These are phyloP conservation scores for Amauroascus niger DNA, from an alignment of 2,329 filamentous ascomycete genomes.

Conservation along the genomic window DNA sequence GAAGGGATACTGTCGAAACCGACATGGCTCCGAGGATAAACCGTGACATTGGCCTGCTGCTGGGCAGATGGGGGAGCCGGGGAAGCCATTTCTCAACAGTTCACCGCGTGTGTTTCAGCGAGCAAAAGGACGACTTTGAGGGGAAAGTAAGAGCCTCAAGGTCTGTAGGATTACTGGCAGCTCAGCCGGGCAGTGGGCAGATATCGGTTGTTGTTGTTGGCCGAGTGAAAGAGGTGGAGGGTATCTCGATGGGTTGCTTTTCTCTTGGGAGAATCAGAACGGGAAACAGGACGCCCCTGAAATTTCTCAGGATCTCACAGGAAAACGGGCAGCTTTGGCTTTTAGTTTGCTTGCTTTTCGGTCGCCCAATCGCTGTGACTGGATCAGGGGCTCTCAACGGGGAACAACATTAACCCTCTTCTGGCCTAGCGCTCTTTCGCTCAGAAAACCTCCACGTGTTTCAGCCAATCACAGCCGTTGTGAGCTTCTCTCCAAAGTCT, in stretches of 20 bases:
- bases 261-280: neutral
- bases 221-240: neutral
- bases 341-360: conserved; percentile 2
- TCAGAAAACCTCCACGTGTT: neutral
- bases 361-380: too few species aligned
- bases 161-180: neutral
- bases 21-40: conserved; percentile 93
- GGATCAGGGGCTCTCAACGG: conserved; percentile 11
- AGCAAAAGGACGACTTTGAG: neutral
- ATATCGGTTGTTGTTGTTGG: neutral
- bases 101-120: conserved; percentile 4
- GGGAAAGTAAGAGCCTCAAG: neutral
- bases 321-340: neutral
- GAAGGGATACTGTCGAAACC: conserved; percentile 99
- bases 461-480: neutral
- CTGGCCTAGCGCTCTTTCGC: conserved; percentile 5
- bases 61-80: conserved; percentile 30
- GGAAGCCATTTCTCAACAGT: conserved; percentile 10
- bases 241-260: neutral
- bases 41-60: conserved; percentile 36
- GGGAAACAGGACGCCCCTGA: conserved; percentile 6
- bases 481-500: too few species aligned
- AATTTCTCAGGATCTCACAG: conserved; percentile 4
- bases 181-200: neutral
- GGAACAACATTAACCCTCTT: conserved; percentile 11